phyloP scores from a whole-genome alignment of 2,329 filamentous ascomycete species.

The Gaeumannomyces sp. region DNA sequence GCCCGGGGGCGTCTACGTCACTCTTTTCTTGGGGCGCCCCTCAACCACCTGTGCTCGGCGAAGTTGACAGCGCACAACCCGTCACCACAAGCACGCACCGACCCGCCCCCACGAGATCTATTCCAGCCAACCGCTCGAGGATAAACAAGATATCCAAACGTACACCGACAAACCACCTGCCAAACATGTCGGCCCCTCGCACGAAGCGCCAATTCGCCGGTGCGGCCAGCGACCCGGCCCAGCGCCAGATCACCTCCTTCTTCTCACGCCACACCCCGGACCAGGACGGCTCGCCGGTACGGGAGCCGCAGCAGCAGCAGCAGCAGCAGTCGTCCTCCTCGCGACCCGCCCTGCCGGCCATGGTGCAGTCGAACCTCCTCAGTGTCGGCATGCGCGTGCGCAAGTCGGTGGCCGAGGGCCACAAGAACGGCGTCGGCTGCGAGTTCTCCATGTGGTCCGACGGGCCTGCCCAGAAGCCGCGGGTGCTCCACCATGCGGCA shows the following conservation, averaged over 20 bases:
- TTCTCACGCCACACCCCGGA: constrained; percentile 32
- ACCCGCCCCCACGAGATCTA: no score
- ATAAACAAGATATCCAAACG: no score
- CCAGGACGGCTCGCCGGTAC: constrained; percentile 11
- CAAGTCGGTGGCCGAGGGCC: constrained; percentile 89
- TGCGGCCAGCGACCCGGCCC: constrained; percentile 49
- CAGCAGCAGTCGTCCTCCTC: constrained; percentile 12
- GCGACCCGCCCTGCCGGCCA: constrained; percentile 45
- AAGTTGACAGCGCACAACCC: no score
- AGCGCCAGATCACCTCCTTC: constrained; percentile 60
- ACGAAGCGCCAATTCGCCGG: constrained; percentile 58
- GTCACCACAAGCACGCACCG: background rate
- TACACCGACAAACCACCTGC: background rate
- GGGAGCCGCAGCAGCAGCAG: constrained; percentile 4
- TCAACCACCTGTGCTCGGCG: background rate
- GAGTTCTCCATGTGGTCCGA: constrained; percentile 48
- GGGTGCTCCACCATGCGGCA: constrained; percentile 11
- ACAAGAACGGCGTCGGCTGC: constrained; percentile 64
- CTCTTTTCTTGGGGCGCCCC: background rate
- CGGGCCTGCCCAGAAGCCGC: constrained; percentile 2
- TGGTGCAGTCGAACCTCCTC: constrained; percentile 75
- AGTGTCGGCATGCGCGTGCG: constrained; percentile 91
- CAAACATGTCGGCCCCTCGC: constrained; percentile 45
- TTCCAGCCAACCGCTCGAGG: no score
- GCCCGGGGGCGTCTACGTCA: background rate